Percentiles rank a stretch among this genome's conserved stretches.
These are phyloP conservation scores for Mucor saturninus DNA, from an alignment of 371 early-diverging fungal genomes.

Conservation along the genomic window DNA sequence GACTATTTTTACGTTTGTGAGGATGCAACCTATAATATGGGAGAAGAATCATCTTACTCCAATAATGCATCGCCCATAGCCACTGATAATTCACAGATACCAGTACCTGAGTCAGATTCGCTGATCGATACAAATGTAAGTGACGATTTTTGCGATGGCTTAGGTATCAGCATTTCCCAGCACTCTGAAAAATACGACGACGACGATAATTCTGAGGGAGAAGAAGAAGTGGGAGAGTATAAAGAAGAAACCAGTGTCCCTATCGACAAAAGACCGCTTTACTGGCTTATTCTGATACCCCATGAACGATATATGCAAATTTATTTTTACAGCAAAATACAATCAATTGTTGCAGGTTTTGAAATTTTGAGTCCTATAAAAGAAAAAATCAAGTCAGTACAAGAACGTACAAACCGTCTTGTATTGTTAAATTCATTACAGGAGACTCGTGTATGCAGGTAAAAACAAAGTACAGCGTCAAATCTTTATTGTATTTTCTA, in stretches of 20 bases:
- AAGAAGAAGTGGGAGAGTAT: not conserved
- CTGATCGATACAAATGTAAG: slow-evolving; percentile 2
- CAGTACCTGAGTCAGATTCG: not conserved
- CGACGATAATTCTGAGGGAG: slow-evolving; percentile 1
- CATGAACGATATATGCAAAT: slow-evolving; percentile 61
- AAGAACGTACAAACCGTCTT: slow-evolving; percentile 72
- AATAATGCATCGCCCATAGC: slow-evolving; percentile 23
- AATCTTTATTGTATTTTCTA: not conserved
- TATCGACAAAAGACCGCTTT: slow-evolving; percentile 41
- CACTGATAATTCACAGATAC: not conserved
- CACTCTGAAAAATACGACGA: not conserved
- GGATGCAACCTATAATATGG: slow-evolving; percentile 42
- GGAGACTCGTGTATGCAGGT: slow-evolving; percentile 73
- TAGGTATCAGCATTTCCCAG: slow-evolving; percentile 39
- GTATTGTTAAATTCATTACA: slow-evolving; percentile 68
- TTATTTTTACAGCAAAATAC: slow-evolving; percentile 70
- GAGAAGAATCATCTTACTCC: slow-evolving; percentile 30
- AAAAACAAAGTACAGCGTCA: not conserved
- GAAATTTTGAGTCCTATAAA: slow-evolving; percentile 58
- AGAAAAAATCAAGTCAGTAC: slow-evolving; percentile 55
- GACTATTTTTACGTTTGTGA: slow-evolving; percentile 67
- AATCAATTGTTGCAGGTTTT: slow-evolving; percentile 46
- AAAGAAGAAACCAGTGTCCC: slow-evolving; percentile 6
- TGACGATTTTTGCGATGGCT: slow-evolving; percentile 42
- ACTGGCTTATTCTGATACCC: slow-evolving; percentile 72